Conservation (phyloP, 2,329 filamentous ascomycete genomes). For the Trichoderma cornu-damae region DNA sequence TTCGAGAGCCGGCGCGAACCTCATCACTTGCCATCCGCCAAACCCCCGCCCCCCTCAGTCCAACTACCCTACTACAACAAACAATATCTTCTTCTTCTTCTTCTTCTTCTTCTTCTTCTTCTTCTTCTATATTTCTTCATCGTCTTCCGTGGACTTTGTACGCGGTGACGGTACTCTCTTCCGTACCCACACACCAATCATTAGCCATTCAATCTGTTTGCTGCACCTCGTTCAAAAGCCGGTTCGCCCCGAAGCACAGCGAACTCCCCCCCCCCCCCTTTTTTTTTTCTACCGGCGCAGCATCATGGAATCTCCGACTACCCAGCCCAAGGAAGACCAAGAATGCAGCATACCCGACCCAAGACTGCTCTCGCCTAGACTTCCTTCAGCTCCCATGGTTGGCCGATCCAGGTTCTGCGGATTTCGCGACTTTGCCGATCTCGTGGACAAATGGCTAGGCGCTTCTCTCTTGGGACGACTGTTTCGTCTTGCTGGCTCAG, state of each 20-base stretch:
- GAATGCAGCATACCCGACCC: background rate
- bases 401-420: constrained; percentile 30
- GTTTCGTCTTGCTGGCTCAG: constrained; percentile 62
- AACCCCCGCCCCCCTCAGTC: background rate
- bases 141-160: background rate
- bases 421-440: constrained; percentile 35
- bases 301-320: constrained; percentile 12
- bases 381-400: constrained; percentile 3
- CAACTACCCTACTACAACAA: background rate
- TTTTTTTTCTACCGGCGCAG: background rate
- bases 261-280: no score
- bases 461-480: constrained; percentile 50
- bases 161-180: background rate
- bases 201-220: background rate
- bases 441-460: constrained; percentile 34
- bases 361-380: constrained; percentile 5
- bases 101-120: no score
- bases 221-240: background rate
- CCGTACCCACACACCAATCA: background rate
- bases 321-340: background rate
- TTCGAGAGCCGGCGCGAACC: background rate
- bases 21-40: background rate
- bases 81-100: background rate
- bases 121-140: no score
- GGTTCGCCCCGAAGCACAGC: background rate